Percentiles rank a stretch among this genome's conserved stretches.
phyloP scores from a whole-genome alignment of 306 rosid species.

The Mimosa bimucronata region DNA sequence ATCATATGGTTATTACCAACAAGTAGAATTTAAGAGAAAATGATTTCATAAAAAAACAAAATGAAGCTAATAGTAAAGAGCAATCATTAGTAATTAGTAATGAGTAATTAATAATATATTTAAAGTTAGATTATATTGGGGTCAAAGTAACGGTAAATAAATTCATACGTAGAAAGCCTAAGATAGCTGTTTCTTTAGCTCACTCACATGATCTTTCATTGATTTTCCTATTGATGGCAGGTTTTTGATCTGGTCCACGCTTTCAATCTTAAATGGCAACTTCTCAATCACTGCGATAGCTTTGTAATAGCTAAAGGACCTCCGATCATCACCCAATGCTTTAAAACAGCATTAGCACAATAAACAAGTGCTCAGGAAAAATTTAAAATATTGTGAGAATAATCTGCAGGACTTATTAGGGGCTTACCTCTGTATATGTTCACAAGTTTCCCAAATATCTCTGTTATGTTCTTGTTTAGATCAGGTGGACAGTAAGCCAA shows the following conservation, averaged over 20 bases:
- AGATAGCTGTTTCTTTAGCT: constrained; percentile 17
- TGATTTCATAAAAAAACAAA: constrained; percentile 20
- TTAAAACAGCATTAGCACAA: constrained; percentile 42
- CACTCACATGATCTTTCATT: constrained; percentile 87
- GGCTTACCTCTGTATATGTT: constrained; percentile 83
- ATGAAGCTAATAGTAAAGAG: background rate
- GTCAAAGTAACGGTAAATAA: constrained; percentile 23
- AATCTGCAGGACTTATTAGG: constrained; percentile 5
- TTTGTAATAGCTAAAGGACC: constrained; percentile 95
- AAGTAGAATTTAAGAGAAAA: background rate
- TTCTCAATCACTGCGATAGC: constrained; percentile 87
- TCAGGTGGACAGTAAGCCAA: constrained; percentile 79
- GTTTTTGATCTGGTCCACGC: constrained; percentile 69
- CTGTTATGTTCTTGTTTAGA: constrained; percentile 73
- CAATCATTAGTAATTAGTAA: background rate
- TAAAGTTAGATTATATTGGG: constrained; percentile 17
- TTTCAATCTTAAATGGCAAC: constrained; percentile 76
- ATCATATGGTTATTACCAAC: constrained; percentile 19
- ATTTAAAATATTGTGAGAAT: constrained; percentile 7
- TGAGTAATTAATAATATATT: background rate
- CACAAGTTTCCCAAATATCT: constrained; percentile 85
- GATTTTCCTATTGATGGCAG: constrained; percentile 89
- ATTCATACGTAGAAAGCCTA: constrained; percentile 12
- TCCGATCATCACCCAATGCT: constrained; percentile 92
- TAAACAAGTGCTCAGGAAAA: constrained; percentile 35